Percentiles rank a stretch among this genome's conserved stretches.
Evolutionary conservation across 139 green algal genomes (phyloP).

Genomic region (Eudorina sp.): DNA sequence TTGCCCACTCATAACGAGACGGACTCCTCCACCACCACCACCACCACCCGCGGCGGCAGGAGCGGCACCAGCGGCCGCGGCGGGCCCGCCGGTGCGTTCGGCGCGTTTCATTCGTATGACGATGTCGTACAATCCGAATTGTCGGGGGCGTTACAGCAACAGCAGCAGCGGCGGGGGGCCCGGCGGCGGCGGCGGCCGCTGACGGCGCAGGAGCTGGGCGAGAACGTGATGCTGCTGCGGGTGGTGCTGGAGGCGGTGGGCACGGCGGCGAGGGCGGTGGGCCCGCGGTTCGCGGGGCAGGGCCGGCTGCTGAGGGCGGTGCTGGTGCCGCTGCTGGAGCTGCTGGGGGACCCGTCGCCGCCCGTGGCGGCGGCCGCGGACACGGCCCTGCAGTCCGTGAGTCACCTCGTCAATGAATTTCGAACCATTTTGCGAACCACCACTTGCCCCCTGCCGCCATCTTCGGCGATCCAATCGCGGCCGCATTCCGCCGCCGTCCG

Average conservation of each 20-base stretch:
- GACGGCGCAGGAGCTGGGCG: slow-evolving; percentile 58
- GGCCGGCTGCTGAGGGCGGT: slow-evolving; percentile 67
- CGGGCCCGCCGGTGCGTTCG: too few species aligned
- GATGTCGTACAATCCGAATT: slow-evolving; percentile 14
- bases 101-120: slow-evolving; percentile 32
- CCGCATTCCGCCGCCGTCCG: too few species aligned
- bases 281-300: slow-evolving; percentile 58
- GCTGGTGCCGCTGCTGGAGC: slow-evolving; percentile 85
- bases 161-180: too few species aligned
- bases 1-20: slow-evolving; percentile 17
- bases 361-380: slow-evolving; percentile 70
- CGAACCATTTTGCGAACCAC: too few species aligned
- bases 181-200: background rate
- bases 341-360: slow-evolving; percentile 71
- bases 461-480: too few species aligned
- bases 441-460: too few species aligned
- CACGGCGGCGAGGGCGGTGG: slow-evolving; percentile 58
- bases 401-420: too few species aligned
- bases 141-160: too few species aligned
- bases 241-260: slow-evolving; percentile 70
- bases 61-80: too few species aligned
- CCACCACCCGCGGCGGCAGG: too few species aligned
- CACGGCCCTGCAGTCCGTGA: slow-evolving; percentile 56
- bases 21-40: too few species aligned
- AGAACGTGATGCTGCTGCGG: slow-evolving; percentile 79